These are phyloP conservation scores for Chaetomium sp. DNA, from an alignment of 2,329 filamentous ascomycete genomes.

Conservation along the genomic window DNA sequence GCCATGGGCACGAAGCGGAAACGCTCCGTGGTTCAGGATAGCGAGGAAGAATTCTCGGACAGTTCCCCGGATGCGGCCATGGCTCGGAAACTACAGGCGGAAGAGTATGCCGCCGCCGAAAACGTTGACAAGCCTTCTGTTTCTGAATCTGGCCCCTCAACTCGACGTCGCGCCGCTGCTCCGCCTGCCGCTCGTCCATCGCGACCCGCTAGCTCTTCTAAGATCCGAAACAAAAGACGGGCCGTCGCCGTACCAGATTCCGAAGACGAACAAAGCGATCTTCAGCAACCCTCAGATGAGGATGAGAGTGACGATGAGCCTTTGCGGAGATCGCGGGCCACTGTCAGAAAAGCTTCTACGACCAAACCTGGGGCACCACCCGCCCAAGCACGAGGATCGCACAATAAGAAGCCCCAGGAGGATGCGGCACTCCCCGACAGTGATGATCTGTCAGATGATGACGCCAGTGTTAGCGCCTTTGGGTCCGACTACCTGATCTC, in stretches of 20 bases:
- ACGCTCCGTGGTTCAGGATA: slow-evolving; percentile 37
- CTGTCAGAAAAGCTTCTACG: background rate
- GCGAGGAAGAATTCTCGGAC: slow-evolving; percentile 34
- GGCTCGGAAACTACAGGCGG: slow-evolving; percentile 50
- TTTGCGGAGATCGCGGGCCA: background rate
- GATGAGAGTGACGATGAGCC: slow-evolving; percentile 12
- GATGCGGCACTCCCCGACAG: background rate
- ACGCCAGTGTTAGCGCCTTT: slow-evolving; percentile 7
- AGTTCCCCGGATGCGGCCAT: slow-evolving; percentile 42
- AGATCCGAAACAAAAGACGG: slow-evolving; percentile 4
- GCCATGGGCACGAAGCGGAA: slow-evolving; percentile 41
- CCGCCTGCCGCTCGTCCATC: background rate
- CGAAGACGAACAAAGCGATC: slow-evolving; percentile 3
- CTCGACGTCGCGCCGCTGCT: too few species aligned
- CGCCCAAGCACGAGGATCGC: background rate
- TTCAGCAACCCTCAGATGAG: background rate
- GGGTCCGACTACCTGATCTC: background rate
- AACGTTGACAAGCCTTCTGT: background rate
- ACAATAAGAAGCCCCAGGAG: background rate
- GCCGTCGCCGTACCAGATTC: slow-evolving; percentile 11
- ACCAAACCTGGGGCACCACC: background rate
- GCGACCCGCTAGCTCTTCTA: background rate
- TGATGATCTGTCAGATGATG: slow-evolving; percentile 4
- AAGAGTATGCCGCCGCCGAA: slow-evolving; percentile 29
- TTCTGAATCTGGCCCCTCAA: background rate